phyloP scores from a whole-genome alignment of 2,329 filamentous ascomycete species.

The Aspergillus spinulosporus region DNA sequence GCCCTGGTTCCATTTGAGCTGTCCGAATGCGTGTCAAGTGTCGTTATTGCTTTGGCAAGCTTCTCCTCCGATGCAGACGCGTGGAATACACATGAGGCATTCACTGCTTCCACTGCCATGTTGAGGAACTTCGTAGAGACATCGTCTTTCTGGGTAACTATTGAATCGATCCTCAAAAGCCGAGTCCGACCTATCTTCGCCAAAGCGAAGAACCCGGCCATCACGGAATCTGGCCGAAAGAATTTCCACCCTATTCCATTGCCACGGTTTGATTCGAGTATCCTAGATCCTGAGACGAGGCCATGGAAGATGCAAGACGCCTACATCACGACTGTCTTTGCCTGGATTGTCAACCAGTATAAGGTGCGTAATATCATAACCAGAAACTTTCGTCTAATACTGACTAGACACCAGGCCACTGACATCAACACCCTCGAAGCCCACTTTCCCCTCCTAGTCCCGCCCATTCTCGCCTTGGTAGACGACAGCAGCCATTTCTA shows the following conservation, averaged over 20 bases:
- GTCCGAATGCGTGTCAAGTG: conserved; percentile 20
- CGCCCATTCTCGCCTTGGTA: conserved; percentile 45
- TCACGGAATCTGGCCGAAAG: conserved; percentile 47
- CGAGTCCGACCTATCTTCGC: conserved; percentile 46
- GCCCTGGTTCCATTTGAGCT: conserved; percentile 22
- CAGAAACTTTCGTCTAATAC: not conserved
- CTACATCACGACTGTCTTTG: conserved; percentile 38
- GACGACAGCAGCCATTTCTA: conserved; percentile 42
- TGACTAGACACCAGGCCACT: conserved; percentile 23
- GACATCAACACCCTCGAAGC: conserved; percentile 37
- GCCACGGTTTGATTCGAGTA: conserved; percentile 38
- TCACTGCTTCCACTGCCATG: conserved; percentile 19
- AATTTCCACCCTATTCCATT: conserved; percentile 42
- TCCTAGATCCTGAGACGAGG: conserved; percentile 39
- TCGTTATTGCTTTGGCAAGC: conserved; percentile 36
- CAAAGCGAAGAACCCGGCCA: conserved; percentile 42
- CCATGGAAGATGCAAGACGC: conserved; percentile 42
- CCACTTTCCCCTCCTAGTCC: conserved; percentile 48
- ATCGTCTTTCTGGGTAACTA: conserved; percentile 18
- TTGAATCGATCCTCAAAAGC: conserved; percentile 23
- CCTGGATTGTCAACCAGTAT: conserved; percentile 40
- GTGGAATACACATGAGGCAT: conserved; percentile 36
- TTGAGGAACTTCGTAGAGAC: conserved; percentile 16
- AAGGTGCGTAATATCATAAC: conserved; percentile 26
- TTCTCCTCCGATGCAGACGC: conserved; percentile 36